Base-by-base conservation (phyloP, 2,329 filamentous ascomycete genomes). In the Colletotrichum sp. region DNA sequence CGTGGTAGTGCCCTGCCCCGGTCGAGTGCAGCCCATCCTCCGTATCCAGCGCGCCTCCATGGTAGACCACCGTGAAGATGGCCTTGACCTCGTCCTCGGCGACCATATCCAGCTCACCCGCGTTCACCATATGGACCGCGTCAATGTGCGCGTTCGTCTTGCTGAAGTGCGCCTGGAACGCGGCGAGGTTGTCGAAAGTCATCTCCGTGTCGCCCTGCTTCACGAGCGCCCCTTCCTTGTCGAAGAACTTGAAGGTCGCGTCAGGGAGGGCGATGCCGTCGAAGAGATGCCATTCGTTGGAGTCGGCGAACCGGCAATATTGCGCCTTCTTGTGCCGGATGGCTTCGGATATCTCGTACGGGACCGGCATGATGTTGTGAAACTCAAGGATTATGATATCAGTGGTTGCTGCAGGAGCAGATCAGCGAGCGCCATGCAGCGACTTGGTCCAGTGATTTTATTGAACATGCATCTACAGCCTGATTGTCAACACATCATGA, bases 281-380 rank as follows among this genome's bases (percentile, higher is more conserved):
- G 30, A 77, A 77, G 66, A 69, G 69, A 16, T 77, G 57, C 65
- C 57, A 71, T 16, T 77, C 63, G 49, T 44, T 34, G 16, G 65
- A 59, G 69, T 78, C 77, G n/a, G 76, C 70, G 64, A 69, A 71
- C 26, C 64, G 76, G 73, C 76, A 78, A 62, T 78, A 78, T 8
- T 34, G 73, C 4, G 69, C 55, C 70, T 77, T 77, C 26, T 78
- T 78, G 70, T 77, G 76, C 10, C 73, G 77, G 64, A 77, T 78
- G 34, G 69, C 68, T n/a, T 76, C 70, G 10, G 77, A 74, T 30
- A 28, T 39, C 34, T 78, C 76, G 26, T 71, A 28, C 15, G 72
- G 67, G n/a, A 24, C 62, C 57, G 57, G 57, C 57, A 60, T 30
- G 26, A n/a, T 32, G 57, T 12, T 18, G 57, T 60, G 57, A 59